These are phyloP conservation scores for Xylariaceae sp. DNA, from an alignment of 2,329 filamentous ascomycete genomes.

Conservation along the genomic window DNA sequence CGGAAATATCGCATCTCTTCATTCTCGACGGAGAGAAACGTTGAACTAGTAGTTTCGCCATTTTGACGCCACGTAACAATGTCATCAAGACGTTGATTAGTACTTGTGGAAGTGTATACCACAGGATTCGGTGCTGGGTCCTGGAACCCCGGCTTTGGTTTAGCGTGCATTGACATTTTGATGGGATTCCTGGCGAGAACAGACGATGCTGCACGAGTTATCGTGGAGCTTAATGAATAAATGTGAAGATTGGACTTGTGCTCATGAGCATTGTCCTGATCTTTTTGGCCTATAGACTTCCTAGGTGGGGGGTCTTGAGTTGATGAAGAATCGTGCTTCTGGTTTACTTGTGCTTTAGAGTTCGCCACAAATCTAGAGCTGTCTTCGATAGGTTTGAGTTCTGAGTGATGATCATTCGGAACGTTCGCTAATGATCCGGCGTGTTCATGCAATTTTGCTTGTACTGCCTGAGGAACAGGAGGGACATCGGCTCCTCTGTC, in stretches of 20 bases:
- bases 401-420: conserved; percentile 46
- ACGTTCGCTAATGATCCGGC: conserved; percentile 42
- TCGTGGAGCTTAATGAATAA: conserved; percentile 29
- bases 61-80: neutral
- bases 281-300: neutral
- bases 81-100: neutral
- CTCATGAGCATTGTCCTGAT: conserved; percentile 13
- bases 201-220: conserved; percentile 37
- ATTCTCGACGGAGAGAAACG: conserved; percentile 4
- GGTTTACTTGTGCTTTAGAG: neutral
- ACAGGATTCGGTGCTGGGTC: neutral
- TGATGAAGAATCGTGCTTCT: neutral
- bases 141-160: neutral
- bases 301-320: neutral
- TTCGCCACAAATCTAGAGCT: conserved; percentile 53
- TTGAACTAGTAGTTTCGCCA: neutral
- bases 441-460: conserved; percentile 46
- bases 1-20: neutral
- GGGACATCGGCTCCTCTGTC: conserved; percentile 41
- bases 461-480: conserved; percentile 44
- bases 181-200: conserved; percentile 41
- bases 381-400: conserved; percentile 51
- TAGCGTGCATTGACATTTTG: conserved; percentile 41
- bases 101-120: neutral
- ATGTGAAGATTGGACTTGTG: conserved; percentile 24